Percentiles rank a stretch among this genome's conserved stretches.
Conservation (phyloP, 257 asterid genomes). For the Plantago ovata region DNA sequence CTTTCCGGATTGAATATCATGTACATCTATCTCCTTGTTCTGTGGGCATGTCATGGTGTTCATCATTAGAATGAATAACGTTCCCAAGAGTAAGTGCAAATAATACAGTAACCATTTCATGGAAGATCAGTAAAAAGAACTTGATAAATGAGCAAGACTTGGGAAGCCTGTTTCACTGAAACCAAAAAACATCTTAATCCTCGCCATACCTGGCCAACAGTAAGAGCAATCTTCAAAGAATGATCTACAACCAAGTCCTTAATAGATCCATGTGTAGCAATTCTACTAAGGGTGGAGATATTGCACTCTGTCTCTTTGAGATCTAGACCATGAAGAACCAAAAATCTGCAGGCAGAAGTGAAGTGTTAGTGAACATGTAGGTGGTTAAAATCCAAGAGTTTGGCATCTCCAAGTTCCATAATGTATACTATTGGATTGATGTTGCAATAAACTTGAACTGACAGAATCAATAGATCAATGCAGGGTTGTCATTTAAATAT, state of each 20-base stretch:
- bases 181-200: not conserved
- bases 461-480: too few species aligned
- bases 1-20: constrained; percentile 46
- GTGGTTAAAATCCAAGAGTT: too few species aligned
- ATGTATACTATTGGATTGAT: too few species aligned
- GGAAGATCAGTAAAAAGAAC: too few species aligned
- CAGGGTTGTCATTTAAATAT: too few species aligned
- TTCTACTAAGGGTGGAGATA: constrained; percentile 34
- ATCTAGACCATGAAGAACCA: constrained; percentile 49
- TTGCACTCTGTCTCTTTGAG: constrained; percentile 37
- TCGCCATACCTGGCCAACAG: constrained; percentile 49
- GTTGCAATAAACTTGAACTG: too few species aligned
- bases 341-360: constrained; percentile 38
- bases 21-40: constrained; percentile 56
- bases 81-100: constrained; percentile 8
- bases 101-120: too few species aligned
- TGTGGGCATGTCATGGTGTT: constrained; percentile 20
- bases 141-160: not conserved
- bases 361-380: too few species aligned
- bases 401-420: too few species aligned
- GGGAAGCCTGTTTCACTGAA: constrained; percentile 9
- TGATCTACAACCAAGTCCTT: constrained; percentile 45
- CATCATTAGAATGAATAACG: constrained; percentile 13
- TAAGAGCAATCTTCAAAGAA: constrained; percentile 37
- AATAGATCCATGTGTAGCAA: constrained; percentile 38